These are phyloP conservation scores for Aquilaria sinensis DNA, from an alignment of 345 rosid species.

Conservation along the genomic window DNA sequence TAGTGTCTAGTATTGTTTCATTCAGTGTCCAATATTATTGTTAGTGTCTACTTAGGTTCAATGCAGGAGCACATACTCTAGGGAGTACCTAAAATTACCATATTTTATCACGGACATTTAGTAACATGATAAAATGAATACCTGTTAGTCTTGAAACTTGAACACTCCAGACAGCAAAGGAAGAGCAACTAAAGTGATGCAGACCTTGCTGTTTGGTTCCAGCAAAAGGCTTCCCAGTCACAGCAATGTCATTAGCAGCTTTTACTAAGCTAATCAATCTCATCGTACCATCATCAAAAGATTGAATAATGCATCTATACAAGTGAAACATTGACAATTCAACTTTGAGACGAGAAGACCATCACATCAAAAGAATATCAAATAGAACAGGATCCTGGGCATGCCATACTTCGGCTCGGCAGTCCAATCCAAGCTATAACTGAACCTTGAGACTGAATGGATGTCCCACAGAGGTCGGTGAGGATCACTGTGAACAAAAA, in stretches of 20 bases:
- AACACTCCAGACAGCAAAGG: conserved; percentile 75
- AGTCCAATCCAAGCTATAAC: conserved; percentile 73
- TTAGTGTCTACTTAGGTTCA: too few species aligned
- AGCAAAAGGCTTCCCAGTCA: conserved; percentile 50
- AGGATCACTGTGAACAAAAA: conserved; percentile 62
- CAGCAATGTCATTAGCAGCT: conserved; percentile 73
- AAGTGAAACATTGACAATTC: conserved; percentile 11
- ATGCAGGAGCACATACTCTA: too few species aligned
- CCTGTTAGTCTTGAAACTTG: conserved; percentile 81
- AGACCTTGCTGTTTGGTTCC: conserved; percentile 69
- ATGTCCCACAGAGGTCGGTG: conserved; percentile 79
- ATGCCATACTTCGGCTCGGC: conserved; percentile 54
- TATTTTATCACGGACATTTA: too few species aligned
- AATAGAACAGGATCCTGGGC: neutral
- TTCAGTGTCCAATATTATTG: too few species aligned
- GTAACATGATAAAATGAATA: conserved; percentile 8
- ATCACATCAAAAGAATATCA: conserved; percentile 6
- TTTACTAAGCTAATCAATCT: conserved; percentile 65
- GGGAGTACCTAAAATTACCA: too few species aligned
- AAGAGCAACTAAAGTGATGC: conserved; percentile 50
- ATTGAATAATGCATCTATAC: conserved; percentile 58
- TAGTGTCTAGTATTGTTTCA: too few species aligned
- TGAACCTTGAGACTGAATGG: conserved; percentile 56
- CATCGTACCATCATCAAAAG: conserved; percentile 79
- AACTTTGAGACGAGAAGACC: neutral